These are phyloP conservation scores for Kwoniella dejecticola DNA, from an alignment of 768 basidiomycete species.

Conservation along the genomic window DNA sequence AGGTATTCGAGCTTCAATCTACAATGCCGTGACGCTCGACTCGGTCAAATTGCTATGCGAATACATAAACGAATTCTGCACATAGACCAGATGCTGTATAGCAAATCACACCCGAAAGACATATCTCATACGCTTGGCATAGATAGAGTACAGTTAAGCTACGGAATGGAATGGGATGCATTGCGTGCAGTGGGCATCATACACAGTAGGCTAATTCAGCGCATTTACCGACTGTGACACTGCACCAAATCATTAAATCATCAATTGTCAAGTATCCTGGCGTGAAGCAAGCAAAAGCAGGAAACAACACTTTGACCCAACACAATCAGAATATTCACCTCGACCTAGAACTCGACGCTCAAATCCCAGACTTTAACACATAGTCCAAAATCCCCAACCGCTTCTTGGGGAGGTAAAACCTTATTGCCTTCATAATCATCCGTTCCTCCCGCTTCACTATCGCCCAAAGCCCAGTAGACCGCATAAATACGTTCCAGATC, in stretches of 20 bases:
- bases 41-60: slow-evolving; percentile 62
- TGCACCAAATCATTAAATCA: too few relatives aligned
- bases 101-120: too few relatives aligned
- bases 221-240: too few relatives aligned
- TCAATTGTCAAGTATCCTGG: too few relatives aligned
- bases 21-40: slow-evolving; percentile 82
- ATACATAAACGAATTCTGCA: slow-evolving; percentile 56
- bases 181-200: too few relatives aligned
- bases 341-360: slow-evolving; percentile 1
- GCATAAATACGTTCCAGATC: slow-evolving; percentile 24
- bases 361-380: slow-evolving; percentile 37
- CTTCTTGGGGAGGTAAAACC: slow-evolving; percentile 14
- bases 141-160: too few relatives aligned
- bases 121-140: background rate
- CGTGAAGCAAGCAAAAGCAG: too few relatives aligned
- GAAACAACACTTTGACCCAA: too few relatives aligned
- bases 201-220: too few relatives aligned
- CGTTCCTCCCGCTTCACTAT: slow-evolving; percentile 15
- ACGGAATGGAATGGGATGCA: too few relatives aligned
- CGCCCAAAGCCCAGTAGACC: slow-evolving; percentile 27
- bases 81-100: too few relatives aligned
- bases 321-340: too few relatives aligned
- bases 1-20: slow-evolving; percentile 81
- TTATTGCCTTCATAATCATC: slow-evolving; percentile 11
- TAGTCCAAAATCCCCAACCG: slow-evolving; percentile 16